Base-by-base conservation (phyloP, 1,284 basidiomycete genomes). In the Ganoderma resinaceum region DNA sequence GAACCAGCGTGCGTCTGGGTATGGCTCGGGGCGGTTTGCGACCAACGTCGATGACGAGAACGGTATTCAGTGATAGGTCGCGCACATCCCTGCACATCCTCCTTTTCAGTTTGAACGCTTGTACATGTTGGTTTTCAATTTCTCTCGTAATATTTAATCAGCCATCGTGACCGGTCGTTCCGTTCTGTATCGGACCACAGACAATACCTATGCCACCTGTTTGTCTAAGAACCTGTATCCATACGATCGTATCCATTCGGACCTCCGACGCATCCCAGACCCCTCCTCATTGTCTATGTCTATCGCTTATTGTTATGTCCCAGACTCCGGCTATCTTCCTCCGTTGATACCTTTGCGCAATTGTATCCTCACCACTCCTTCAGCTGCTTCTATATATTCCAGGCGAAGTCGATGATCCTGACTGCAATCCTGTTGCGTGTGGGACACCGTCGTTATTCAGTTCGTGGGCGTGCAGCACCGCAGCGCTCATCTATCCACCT, bases 11-110 rank as follows among this genome's bases (percentile, higher is more conserved):
- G 55, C 67, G 38, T 63, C 70, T 23, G 69, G 65, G 14, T 73
- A 73, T 52, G 63, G 62, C 1, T 62, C 67, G 6, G 69, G 71
- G 31, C 62, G 71, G 38, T 70, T 69, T 33, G 69, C 67, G 33
- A 70, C 67, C 1, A 67, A 67, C 37, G 38, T 66, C 16, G 66
- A 73, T 7, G 65, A 67, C 18, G 57, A 64, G 37, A 60, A 70
- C 23, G 68, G 67, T 2, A 65, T 72, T 23, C 59, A 64, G 59
- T 70, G 26, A 57, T 31, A 43, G n/a, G 20, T 29, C 16, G 18
- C 23, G 12, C 26, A 14, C 8, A 29, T 42, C 11, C n/a, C 29
- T 20, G n/a, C n/a, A n/a, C n/a, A n/a, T n/a, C n/a, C n/a, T n/a
- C n/a, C n/a, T n/a, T n/a, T n/a, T n/a, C n/a, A n/a, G n/a, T n/a